Evolutionary conservation across 2,329 filamentous ascomycete genomes (phyloP).

Genomic region (Ceratocystis ficicola): DNA sequence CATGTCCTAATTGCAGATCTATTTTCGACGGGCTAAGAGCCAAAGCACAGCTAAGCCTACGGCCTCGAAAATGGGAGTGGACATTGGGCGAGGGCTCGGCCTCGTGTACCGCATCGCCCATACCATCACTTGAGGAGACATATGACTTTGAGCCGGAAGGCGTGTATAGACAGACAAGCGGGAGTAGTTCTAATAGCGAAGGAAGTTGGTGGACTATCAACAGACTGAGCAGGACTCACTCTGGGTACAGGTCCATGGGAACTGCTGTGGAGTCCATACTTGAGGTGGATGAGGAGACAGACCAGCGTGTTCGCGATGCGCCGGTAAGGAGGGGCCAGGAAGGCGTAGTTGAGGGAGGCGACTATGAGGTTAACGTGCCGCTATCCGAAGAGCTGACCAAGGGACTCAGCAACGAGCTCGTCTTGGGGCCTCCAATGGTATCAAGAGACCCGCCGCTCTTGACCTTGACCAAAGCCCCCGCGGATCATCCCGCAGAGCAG

Average conservation of each 20-base stretch:
- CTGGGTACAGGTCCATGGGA: not conserved
- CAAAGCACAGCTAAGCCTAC: not conserved
- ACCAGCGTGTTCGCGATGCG: not conserved
- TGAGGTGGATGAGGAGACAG: constrained; percentile 4
- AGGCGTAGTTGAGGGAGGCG: not conserved
- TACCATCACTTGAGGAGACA: not conserved
- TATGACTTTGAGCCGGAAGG: constrained; percentile 1
- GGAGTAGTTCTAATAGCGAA: not conserved
- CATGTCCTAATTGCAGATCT: not conserved
- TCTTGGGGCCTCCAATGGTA: not conserved
- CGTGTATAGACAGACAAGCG: not conserved
- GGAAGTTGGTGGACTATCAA: not conserved
- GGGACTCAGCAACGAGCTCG: not conserved
- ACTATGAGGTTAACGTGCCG: not conserved
- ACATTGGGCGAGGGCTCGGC: not conserved
- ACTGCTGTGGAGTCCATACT: constrained; percentile 2
- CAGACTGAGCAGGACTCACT: constrained; percentile 8
- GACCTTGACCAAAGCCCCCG: not conserved
- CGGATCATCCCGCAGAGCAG: not conserved
- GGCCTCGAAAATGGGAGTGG: not conserved
- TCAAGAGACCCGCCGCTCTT: not conserved
- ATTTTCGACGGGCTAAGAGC: not conserved
- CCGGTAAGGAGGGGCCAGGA: not conserved
- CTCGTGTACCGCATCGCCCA: not conserved
- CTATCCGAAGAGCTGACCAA: not conserved